Evolutionary conservation across 139 green algal species (phyloP), one percentile per base, ranked within the genome.

Genomic region (Astrephomene gubernaculifera): DNA sequence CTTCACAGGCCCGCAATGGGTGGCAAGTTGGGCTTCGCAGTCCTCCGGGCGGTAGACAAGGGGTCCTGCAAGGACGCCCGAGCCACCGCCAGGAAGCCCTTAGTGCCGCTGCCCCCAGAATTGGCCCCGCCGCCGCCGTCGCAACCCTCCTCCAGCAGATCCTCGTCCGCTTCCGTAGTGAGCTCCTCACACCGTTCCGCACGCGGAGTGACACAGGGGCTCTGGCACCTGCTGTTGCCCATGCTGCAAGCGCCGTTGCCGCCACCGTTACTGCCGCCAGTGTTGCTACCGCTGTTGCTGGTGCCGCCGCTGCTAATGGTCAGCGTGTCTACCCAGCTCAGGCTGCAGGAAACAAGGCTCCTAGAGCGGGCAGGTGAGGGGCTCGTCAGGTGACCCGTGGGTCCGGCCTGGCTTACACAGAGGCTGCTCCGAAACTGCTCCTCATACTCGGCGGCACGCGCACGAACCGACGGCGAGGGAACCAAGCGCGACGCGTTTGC

Each of bases 21-120:
- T 39, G 68, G 68, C 68, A 75, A 36, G 68, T 75, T 75, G 68
- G 68, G 68, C 38, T 75, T 75, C 5, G 6, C n/a, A n/a, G n/a
- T n/a, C n/a, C n/a, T n/a, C 68, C 68, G 53, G 38, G 24, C 68
- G 68, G 38, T 75, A 57, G 4, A 57, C 49, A 57, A 17, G 49
- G 14, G 38, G 38, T 35, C 68, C 68, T 57, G 39, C 68, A 57
- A 39, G 24, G 68, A 57, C 10, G 68, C 68, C 7, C 68, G 68
- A 2, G 68, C 68, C 10, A 54, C 33, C 25, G 36, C 36, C 36
- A 75, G 39, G 39, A 75, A 75, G 38, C 68, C 65, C 36, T 39
- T 39, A 35, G 63, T n/a, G 17, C 14, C 38, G 29, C 33, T 45
- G 31, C 65, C 33, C 33, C 29, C 63, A 27, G 33, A 33, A n/a